Base-by-base conservation (phyloP, 2,329 filamentous ascomycete species). In the Venturia asperata region DNA sequence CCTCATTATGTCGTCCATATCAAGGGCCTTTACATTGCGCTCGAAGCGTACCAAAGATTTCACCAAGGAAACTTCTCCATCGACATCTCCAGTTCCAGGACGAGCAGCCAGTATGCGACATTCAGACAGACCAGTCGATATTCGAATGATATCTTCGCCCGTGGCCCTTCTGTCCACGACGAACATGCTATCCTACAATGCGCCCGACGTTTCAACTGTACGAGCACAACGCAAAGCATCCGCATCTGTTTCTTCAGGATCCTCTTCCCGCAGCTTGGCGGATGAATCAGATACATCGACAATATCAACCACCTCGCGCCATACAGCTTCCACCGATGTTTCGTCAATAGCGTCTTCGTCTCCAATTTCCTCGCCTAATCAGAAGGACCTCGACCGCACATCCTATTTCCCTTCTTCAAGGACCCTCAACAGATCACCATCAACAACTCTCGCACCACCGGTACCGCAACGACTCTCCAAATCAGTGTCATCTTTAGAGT, bases 121-220 rank as follows among this genome's bases (percentile, higher is more conserved):
- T 34, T 24, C 68, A 69, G 73, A 69, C 70, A 68, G 77, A 73
- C 76, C 81, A 72, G 76, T 81, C 64, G 79, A 86, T 69, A 84
- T 88, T 66, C 76, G 82, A 74, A 87, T 92, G 79, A 99, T 99
- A 74, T 99, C 94, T 1, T 85, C 83, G 3, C 94, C 94, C 0
- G 83, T 96, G 64, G 87, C 92, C 76, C 83, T 99, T 68, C 81
- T 97, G 61, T 95, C 94, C 67, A 96, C 93, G 5, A 97, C 94
- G 70, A 99, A 97, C 77, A 91, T 95, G 84, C 87, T 97, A 64
- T 92, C 91, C 9, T 96, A 96, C 82, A 93, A 93, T 73, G 92
- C 94, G 11, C 93, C 93, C 62, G 89, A 97, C 73, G 87, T 97
- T 49, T 61, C 66, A 43, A 24, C 42, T 24, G 34, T 61, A 45